Percentiles rank a stretch among this genome's conserved stretches.
Conservation (phyloP, 2,329 filamentous ascomycete genomes). For the Chaetoscypha palmicola region DNA sequence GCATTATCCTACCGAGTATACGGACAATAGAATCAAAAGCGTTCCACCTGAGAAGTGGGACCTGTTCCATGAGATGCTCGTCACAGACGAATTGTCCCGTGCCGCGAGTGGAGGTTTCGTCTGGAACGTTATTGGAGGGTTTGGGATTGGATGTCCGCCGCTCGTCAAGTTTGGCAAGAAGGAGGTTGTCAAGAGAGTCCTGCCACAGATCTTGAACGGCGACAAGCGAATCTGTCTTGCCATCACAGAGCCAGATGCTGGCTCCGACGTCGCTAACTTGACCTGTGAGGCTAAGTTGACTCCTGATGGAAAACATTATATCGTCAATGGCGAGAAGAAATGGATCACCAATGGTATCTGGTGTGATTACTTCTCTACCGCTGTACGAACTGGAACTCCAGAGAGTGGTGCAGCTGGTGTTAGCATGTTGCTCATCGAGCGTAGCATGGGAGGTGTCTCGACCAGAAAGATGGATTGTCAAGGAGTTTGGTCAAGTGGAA, state of each 20-base stretch:
- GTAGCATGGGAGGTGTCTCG: constrained; percentile 72
- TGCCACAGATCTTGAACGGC: constrained; percentile 80
- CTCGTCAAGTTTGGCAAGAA: constrained; percentile 88
- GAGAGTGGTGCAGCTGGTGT: constrained; percentile 88
- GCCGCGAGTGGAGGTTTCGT: constrained; percentile 86
- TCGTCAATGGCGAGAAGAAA: constrained; percentile 99
- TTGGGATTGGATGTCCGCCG: constrained; percentile 88
- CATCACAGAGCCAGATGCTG: constrained; percentile 94
- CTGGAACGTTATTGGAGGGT: constrained; percentile 96
- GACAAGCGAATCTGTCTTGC: constrained; percentile 97
- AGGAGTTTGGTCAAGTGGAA: constrained; percentile 91
- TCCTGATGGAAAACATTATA: constrained; percentile 96
- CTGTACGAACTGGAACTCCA: constrained; percentile 69
- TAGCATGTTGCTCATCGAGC: constrained; percentile 85
- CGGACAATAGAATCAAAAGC: constrained; percentile 62
- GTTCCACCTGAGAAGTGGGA: constrained; percentile 91
- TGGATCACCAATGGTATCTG: constrained; percentile 99
- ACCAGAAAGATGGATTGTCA: constrained; percentile 98
- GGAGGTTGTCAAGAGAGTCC: constrained; percentile 74
- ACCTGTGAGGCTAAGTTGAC: constrained; percentile 92
- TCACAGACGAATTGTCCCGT: constrained; percentile 91
- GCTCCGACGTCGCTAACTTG: constrained; percentile 89
- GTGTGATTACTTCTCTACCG: constrained; percentile 96
- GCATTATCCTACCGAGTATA: constrained; percentile 71
- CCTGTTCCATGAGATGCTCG: constrained; percentile 92